Evolutionary conservation across 2,329 filamentous ascomycete genomes (phyloP), one percentile per base, ranked within the genome.

Genomic region (Parastagonospora avenae): DNA sequence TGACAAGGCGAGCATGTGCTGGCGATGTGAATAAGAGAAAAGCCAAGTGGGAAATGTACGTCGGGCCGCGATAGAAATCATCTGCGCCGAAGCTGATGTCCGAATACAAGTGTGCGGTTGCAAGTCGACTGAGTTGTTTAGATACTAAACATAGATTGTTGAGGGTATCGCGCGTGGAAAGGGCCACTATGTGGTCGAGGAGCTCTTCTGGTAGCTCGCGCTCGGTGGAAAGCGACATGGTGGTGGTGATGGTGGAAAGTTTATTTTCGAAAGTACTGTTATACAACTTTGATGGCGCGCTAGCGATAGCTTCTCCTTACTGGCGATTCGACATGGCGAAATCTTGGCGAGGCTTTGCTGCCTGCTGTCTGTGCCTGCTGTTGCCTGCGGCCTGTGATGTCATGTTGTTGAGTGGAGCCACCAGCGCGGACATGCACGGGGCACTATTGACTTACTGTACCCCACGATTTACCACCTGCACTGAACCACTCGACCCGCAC

Each of bases 51-150:
- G 14, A 3, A 8, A 37, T 28, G n/a, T 28, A 19, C 14, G 15
- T 40, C 12, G 9, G 5, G 8, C 16, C 16, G 6, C n/a, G 15
- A 15, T 28, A 14, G 4, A 12, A 24, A n/a, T 4, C 37, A 5
- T 11, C 8, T 2, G 16, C 11, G 4, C 19, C 19, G 11, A 40
- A 15, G n/a, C 4, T 16, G 16, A 52, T 36, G 10, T 24, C 8
- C 2, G 38, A 11, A 29, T 52, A 52, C n/a, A 52, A 33, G 35
- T 44, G 40, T 5, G 50, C 36, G 10, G 32, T 52, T 9, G 39
- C 44, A 14, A 52, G 38, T 12, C 50, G 38, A 19, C 44, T 48
- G n/a, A 52, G 11, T 28, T 33, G 41, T 40, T 52, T 52, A 10
- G 38, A 39, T 11, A 29, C 35, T 2, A 35, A 12, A 16, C 44